Evolutionary conservation across 1,139 yeast species (phyloP), one percentile per base, ranked within the genome.

Genomic region (Neolecta irregularis): DNA sequence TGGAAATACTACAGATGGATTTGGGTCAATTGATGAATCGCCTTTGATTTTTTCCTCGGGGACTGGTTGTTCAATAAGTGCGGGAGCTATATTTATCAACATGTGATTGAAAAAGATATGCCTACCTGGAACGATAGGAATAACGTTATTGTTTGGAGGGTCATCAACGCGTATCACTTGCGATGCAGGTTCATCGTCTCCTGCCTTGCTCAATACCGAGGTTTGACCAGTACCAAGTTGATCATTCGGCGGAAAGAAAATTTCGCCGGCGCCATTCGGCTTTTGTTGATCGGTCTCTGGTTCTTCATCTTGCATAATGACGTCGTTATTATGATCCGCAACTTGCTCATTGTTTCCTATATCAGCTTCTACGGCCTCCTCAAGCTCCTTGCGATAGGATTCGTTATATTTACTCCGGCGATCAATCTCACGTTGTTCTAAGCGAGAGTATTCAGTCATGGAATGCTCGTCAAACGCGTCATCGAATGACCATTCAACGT

Each of bases 401-500:
- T 42, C 33, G 34, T 38, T 19, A 33, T 56, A 40, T 31, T 60
- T 58, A n/a, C n/a, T n/a, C 42, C 71, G 73, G 45, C 74, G 67
- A 30, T 58, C 56, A 30, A 64, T 50, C 50, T 85, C 95, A 42
- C 96, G 66, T 36, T 60, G 64, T 39, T 78, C 67, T 52, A 85
- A 63, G 23, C 71, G 77, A 44, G 68, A 74, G 60, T 96, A 88
- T 34, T 85, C 80, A 39, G 67, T 67, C 30, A 75, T 54, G 44
- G 88, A 76, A 36, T 72, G 80, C 73, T 47, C 53, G 13, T 70
- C 65, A 32, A 76, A 71, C 46, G 85, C 74, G 44, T 91, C 99
- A 48, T 91, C 98, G 36, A 88, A 68, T 7, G 91, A 93, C 52
- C 91, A 92, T 55, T 83, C 93, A 0, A 94, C 94, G 58, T 88